Percentiles rank a stretch among this genome's conserved stretches.
Conservation (phyloP, 2,329 filamentous ascomycete species). For the Diatrype stigma region DNA sequence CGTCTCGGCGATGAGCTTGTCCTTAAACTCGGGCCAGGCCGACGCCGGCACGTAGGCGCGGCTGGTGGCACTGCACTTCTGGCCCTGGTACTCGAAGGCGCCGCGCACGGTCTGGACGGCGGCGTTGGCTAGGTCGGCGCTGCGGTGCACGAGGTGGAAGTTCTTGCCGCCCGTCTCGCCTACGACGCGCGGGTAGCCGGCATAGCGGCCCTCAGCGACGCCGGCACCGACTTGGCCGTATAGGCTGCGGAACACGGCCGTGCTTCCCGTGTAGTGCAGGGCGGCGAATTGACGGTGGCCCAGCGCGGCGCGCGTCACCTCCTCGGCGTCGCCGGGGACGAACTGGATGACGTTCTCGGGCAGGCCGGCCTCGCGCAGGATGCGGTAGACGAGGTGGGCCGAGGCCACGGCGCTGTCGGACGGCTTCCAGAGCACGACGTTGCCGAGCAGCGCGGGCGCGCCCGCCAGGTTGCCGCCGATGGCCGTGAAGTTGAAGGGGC, state of each 20-base stretch:
- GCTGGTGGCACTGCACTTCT: constrained; percentile 86
- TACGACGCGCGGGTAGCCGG: constrained; percentile 81
- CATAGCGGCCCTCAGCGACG: constrained; percentile 77
- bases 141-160: constrained; percentile 78
- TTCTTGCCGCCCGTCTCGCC: constrained; percentile 93
- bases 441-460: constrained; percentile 83
- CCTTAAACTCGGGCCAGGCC: constrained; percentile 67
- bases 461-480: constrained; percentile 84
- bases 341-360: constrained; percentile 91
- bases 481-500: constrained; percentile 95
- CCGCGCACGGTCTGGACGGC: constrained; percentile 79
- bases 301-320: constrained; percentile 75
- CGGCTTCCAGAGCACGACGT: constrained; percentile 97
- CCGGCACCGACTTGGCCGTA: constrained; percentile 82
- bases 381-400: constrained; percentile 86
- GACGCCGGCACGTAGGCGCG: constrained; percentile 75
- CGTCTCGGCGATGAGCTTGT: constrained; percentile 63
- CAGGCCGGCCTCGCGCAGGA: constrained; percentile 85
- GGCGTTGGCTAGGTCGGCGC: constrained; percentile 74
- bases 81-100: constrained; percentile 86
- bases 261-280: constrained; percentile 94
- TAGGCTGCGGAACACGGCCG: constrained; percentile 81
- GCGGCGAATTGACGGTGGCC: constrained; percentile 77
- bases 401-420: constrained; percentile 83
- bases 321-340: constrained; percentile 79